A percentile compares a stretch with the other conserved stretches of the same genome.
phyloP scores from a whole-genome alignment of 208 protist species.

The Angomonas ambiguus region DNA sequence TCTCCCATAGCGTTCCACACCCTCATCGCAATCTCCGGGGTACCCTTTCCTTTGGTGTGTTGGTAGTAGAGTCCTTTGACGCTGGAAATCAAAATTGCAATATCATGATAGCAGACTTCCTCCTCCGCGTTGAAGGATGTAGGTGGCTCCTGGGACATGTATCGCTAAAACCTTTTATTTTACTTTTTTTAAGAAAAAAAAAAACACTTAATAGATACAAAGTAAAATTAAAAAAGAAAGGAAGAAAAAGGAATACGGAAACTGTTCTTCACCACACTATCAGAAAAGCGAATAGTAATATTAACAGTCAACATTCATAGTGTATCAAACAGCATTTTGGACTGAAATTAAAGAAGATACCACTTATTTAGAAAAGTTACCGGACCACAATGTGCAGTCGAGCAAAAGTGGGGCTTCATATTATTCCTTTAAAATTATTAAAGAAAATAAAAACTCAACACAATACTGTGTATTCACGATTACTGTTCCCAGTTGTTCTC shows the following conservation, averaged over 20 bases:
- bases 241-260: slow-evolving; percentile 27
- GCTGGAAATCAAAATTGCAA: slow-evolving; percentile 55
- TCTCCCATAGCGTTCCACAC: slow-evolving; percentile 71
- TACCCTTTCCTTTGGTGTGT: slow-evolving; percentile 54
- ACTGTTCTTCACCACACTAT: no score
- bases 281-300: slow-evolving; percentile 4
- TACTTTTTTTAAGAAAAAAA: slow-evolving; percentile 3
- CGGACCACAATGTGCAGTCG: slow-evolving; percentile 3
- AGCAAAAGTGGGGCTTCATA: slow-evolving; percentile 4
- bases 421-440: slow-evolving; percentile 5
- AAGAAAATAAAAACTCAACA: slow-evolving; percentile 14
- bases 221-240: slow-evolving; percentile 20
- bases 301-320: background rate
- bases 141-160: background rate
- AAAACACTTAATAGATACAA: slow-evolving; percentile 18
- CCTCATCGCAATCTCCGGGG: slow-evolving; percentile 43
- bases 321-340: background rate
- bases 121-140: background rate
- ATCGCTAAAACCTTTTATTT: background rate
- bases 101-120: slow-evolving; percentile 65
- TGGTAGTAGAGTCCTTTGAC: slow-evolving; percentile 50
- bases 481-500: slow-evolving; percentile 37
- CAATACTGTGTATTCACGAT: slow-evolving; percentile 4
- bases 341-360: no score
- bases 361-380: background rate